phyloP scores from a whole-genome alignment of 1,139 yeast species.

The Yamadazyma jaroonii region DNA sequence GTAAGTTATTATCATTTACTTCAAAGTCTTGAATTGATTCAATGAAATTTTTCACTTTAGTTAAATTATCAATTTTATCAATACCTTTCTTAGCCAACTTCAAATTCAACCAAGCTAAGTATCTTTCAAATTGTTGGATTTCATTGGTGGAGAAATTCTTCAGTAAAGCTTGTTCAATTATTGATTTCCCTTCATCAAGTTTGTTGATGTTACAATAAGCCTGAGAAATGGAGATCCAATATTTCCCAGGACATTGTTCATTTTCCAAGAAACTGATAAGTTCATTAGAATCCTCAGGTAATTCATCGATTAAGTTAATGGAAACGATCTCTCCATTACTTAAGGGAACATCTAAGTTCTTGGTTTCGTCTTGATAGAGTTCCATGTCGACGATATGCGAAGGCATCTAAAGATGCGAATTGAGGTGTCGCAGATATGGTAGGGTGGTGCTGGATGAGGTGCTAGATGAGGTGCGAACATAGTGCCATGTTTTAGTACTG shows the following conservation, averaged over 20 bases:
- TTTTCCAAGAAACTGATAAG: constrained; percentile 73
- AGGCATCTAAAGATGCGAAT: too few relatives aligned
- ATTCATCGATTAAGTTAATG: constrained; percentile 64
- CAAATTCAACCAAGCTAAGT: constrained; percentile 73
- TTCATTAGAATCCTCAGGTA: constrained; percentile 88
- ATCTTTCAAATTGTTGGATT: constrained; percentile 54
- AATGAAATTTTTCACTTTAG: constrained; percentile 22
- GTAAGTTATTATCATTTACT: constrained; percentile 20
- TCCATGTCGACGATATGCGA: neutral
- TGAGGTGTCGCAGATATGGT: too few relatives aligned
- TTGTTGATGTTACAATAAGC: constrained; percentile 71
- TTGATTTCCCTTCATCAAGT: constrained; percentile 59
- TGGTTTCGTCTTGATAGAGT: neutral
- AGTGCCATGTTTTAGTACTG: too few relatives aligned
- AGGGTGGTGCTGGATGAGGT: too few relatives aligned
- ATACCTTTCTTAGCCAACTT: constrained; percentile 25
- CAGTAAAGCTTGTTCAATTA: constrained; percentile 60
- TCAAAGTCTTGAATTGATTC: constrained; percentile 15
- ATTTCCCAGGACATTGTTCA: constrained; percentile 71
- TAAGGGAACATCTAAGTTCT: constrained; percentile 61
- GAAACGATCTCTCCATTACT: constrained; percentile 70
- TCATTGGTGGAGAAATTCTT: constrained; percentile 45
- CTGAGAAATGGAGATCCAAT: constrained; percentile 81
- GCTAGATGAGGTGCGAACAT: too few relatives aligned
- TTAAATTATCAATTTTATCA: constrained; percentile 23